A percentile compares a stretch with the other conserved stretches of the same genome.
phyloP scores from a whole-genome alignment of 257 asterid species.

The Petunia secreta region DNA sequence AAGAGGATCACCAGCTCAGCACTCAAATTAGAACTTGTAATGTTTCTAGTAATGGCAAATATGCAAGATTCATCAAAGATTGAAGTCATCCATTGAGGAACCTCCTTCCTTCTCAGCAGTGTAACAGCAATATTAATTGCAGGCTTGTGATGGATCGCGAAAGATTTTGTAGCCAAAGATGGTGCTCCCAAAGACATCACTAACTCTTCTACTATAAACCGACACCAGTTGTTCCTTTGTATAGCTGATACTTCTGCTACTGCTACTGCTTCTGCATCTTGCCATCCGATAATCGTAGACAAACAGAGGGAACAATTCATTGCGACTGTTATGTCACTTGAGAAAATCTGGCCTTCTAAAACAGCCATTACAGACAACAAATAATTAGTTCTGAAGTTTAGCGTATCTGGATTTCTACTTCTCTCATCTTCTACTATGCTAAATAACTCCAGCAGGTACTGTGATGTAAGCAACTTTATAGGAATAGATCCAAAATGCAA shows the following conservation, averaged over 20 bases:
- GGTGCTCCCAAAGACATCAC: constrained; percentile 74
- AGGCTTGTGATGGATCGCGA: constrained; percentile 63
- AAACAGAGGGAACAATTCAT: constrained; percentile 72
- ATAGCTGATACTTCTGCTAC: constrained; percentile 36
- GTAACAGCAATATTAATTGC: constrained; percentile 64
- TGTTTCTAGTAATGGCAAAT: constrained; percentile 51
- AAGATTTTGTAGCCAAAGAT: constrained; percentile 51
- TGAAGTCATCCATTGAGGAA: constrained; percentile 64
- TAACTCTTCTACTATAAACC: constrained; percentile 84
- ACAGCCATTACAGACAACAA: constrained; percentile 56
- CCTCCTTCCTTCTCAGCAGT: constrained; percentile 53
- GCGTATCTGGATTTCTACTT: constrained; percentile 37
- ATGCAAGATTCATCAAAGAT: constrained; percentile 67
- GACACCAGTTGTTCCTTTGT: constrained; percentile 60
- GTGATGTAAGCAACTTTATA: constrained; percentile 67
- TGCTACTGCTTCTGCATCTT: constrained; percentile 52
- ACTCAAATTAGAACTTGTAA: constrained; percentile 55
- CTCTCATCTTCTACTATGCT: constrained; percentile 47
- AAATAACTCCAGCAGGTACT: constrained; percentile 71
- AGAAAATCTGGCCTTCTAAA: constrained; percentile 75
- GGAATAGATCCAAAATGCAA: constrained; percentile 81
- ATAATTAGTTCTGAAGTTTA: constrained; percentile 52
- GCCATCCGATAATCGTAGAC: constrained; percentile 62
- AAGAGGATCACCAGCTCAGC: constrained; percentile 67
- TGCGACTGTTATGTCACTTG: constrained; percentile 60